These are phyloP conservation scores for Austroboletus eburneus DNA, from an alignment of 768 basidiomycete species.

Conservation along the genomic window DNA sequence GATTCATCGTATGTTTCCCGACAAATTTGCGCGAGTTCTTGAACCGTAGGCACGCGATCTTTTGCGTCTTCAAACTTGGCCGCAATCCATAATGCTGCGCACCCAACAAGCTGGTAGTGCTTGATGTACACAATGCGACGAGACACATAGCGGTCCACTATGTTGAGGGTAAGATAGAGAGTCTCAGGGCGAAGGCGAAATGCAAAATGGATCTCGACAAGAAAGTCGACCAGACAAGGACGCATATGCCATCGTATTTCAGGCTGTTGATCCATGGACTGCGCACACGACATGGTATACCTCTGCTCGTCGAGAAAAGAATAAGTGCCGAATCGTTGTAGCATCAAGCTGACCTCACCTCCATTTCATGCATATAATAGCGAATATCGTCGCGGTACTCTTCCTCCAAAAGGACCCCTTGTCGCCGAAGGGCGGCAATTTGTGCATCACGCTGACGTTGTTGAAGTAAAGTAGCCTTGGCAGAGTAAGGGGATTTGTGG, in stretches of 20 bases:
- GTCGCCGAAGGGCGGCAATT: conserved; percentile 62
- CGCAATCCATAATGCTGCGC: conserved; percentile 98
- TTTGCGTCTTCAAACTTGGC: conserved; percentile 99
- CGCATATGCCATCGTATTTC: conserved; percentile 99
- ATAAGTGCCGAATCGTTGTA: conserved; percentile 6
- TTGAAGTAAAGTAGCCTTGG: conserved; percentile 54
- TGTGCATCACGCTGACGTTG: conserved; percentile 70
- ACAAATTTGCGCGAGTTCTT: conserved; percentile 93
- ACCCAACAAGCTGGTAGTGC: conserved; percentile 98
- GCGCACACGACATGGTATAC: conserved; percentile 83
- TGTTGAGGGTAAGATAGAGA: conserved; percentile 96
- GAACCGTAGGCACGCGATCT: conserved; percentile 93
- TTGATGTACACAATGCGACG: conserved; percentile 98
- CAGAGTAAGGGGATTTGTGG: conserved; percentile 63
- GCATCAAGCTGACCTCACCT: conserved; percentile 57
- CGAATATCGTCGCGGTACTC: conserved; percentile 94
- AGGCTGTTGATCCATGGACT: conserved; percentile 98
- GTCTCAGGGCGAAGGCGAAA: conserved; percentile 98
- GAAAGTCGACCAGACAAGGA: conserved; percentile 95
- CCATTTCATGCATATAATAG: conserved; percentile 96
- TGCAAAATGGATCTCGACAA: conserved; percentile 97
- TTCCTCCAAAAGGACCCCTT: conserved; percentile 82
- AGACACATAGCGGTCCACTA: conserved; percentile 98
- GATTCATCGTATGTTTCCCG: conserved; percentile 95
- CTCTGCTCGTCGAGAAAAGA: conserved; percentile 42